Base-by-base conservation (phyloP, 805 yeast genomes). In the Cyberlindnera suaveolens region DNA sequence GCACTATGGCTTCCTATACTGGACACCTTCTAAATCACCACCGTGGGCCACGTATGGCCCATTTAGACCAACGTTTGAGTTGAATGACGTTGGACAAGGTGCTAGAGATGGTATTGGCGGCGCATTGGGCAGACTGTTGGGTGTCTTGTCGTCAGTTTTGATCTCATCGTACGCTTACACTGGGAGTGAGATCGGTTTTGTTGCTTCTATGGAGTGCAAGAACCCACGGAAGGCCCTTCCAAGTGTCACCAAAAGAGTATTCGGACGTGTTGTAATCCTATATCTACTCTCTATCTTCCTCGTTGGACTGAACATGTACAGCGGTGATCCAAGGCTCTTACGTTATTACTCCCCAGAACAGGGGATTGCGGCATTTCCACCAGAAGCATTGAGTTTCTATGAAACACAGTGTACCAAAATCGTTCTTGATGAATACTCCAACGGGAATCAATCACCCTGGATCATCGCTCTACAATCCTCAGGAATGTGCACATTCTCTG, bases 161-260 rank as follows among this genome's bases (percentile, higher is more conserved):
- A 77, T 80, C 17, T 80, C 89, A 0, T 70, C 87, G 0, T 86
- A 82, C 60, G 84, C 95, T 0, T 86, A 81, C 55, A 78, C 84
- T 39, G 95, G 95, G 0, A 83, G 89, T 1, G 95, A 86, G 52
- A 79, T 82, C 59, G 90, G 87, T 11, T 79, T 85, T 49, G 77
- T 85, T 42, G 91, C 93, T 3, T 88, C 91, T 6, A 85, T 90
- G 60, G 96, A 86, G 60, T 85, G 90, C n/a, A 70, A 81, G 47
- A 81, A 84, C 50, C 95, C 96, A 5, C 68, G 93, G 50, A 77
- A 72, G 47, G 80, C 91, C 0, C 68, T 86, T 15, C 95, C 95
- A 1, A 72, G 80, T 10, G 91, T 93, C 1, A 84, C 90, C 3
- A 79, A 72, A 51, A 70, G 83, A 52, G 86, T 85, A 3, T 84